Conservation (phyloP, 2,329 filamentous ascomycete genomes). For the Colletotrichum sidae region DNA sequence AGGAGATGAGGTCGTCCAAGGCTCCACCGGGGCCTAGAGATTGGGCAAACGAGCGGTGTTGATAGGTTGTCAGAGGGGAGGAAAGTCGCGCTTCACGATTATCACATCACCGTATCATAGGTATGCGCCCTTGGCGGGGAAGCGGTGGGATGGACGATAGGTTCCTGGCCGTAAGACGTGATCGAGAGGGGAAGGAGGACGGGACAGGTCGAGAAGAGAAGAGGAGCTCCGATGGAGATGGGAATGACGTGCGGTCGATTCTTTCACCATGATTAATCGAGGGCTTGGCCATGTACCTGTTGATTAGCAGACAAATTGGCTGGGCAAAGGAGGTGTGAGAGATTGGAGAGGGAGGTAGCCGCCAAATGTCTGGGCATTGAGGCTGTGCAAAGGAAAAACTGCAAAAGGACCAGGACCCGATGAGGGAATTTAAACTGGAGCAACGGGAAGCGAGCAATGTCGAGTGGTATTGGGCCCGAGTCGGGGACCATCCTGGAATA, state of each 20-base stretch:
- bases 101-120: slow-evolving; percentile 19
- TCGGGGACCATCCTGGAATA: slow-evolving; percentile 31
- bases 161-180: slow-evolving; percentile 12
- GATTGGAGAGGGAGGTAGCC: slow-evolving; percentile 21
- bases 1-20: slow-evolving; percentile 33
- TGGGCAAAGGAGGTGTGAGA: slow-evolving; percentile 23
- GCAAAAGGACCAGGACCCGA: slow-evolving; percentile 33
- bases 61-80: slow-evolving; percentile 14
- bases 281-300: slow-evolving; percentile 12
- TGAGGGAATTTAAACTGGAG: slow-evolving; percentile 35
- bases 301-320: slow-evolving; percentile 32
- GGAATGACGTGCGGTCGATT: slow-evolving; percentile 30
- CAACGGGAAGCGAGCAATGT: slow-evolving; percentile 27
- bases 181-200: slow-evolving; percentile 35
- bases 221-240: slow-evolving; percentile 16
- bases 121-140: slow-evolving; percentile 26
- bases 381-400: slow-evolving; percentile 36
- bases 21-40: slow-evolving; percentile 16
- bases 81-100: slow-evolving; percentile 30
- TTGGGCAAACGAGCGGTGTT: slow-evolving; percentile 18
- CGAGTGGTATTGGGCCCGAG: slow-evolving; percentile 20
- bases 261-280: slow-evolving; percentile 13
- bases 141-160: slow-evolving; percentile 11
- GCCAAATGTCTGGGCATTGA: slow-evolving; percentile 35
- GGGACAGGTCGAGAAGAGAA: not conserved